Evolutionary conservation across 768 basidiomycete genomes (phyloP), one percentile per base, ranked within the genome.

Genomic region (Cantharellus anzutake): DNA sequence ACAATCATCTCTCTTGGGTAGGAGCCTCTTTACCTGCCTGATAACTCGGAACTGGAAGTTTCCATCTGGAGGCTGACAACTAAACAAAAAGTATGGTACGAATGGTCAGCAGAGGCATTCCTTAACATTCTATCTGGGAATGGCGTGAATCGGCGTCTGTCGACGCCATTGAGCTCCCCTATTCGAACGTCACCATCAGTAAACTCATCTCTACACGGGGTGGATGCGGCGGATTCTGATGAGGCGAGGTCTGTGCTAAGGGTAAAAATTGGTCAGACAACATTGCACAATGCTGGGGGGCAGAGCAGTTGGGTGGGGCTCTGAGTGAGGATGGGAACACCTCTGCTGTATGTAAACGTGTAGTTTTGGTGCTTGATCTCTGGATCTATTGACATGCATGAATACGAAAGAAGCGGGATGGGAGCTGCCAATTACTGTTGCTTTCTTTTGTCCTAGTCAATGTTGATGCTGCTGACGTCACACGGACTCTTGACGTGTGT

Each of bases 31-130:
- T 98, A 96, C 68, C 77, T 98, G 0, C 96, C 96, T 11, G 83
- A 83, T 65, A 84, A 89, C 67, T 85, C 88, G 16, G 96, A 99
- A 67, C 73, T 99, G 7, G 85, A 89, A 61, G 88, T 97, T 3
- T 86, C 86, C 34, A 80, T 99, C 37, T 99, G 96, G 93, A 82
- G 96, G 35, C 71, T 96, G 63, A 94, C 91, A 2, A 87, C 86
- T 70, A 78, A 83, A 60, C 80, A 81, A 16, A 84, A 86, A 65
- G 87, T 99, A 11, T 99, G 96, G 96, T 98, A 98, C 71, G 96
- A 98, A 71, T 99, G 96, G 96, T 83, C 86, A 67, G 92, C 91
- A 0, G 93, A 97, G 67, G 83, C 90, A 16, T 98, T 88, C 73
- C 73, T 98, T 11, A 29, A 29, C 20, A 29, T 29, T 29, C 20